Evolutionary conservation across 2,329 filamentous ascomycete genomes (phyloP).

Genomic region (Diplodia sapinea): DNA sequence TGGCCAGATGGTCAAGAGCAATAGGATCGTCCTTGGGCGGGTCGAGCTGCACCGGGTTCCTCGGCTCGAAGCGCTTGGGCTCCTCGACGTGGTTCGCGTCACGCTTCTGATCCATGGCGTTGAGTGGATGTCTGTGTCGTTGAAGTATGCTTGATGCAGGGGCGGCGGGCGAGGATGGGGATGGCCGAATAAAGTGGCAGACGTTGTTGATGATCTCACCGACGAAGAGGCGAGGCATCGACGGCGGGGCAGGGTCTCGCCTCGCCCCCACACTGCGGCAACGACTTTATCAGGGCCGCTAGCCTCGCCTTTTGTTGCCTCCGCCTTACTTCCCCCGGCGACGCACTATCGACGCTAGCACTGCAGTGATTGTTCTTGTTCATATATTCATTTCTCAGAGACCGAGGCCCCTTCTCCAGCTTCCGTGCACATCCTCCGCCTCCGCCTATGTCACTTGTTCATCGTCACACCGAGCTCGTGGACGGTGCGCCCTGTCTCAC

Average conservation of each 20-base stretch:
- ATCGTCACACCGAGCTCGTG: conserved; percentile 10
- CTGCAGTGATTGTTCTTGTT: neutral
- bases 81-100: conserved; percentile 40
- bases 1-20: conserved; percentile 75
- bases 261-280: neutral
- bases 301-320: neutral
- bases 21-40: conserved; percentile 90
- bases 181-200: conserved; percentile 20
- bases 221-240: conserved; percentile 2
- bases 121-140: neutral
- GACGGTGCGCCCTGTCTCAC: conserved; percentile 17
- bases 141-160: neutral
- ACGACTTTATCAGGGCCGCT: neutral
- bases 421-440: neutral
- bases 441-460: too few relatives aligned
- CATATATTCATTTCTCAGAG: neutral
- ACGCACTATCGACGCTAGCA: neutral
- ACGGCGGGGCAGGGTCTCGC: conserved; percentile 6
- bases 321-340: too few relatives aligned
- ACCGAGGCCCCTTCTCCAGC: neutral
- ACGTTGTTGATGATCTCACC: conserved; percentile 17
- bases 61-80: conserved; percentile 73
- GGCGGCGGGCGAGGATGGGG: neutral
- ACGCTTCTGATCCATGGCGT: conserved; percentile 27
- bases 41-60: conserved; percentile 73